Evolutionary conservation across 768 basidiomycete genomes (phyloP).

Genomic region (Rhizopogon roseolus): DNA sequence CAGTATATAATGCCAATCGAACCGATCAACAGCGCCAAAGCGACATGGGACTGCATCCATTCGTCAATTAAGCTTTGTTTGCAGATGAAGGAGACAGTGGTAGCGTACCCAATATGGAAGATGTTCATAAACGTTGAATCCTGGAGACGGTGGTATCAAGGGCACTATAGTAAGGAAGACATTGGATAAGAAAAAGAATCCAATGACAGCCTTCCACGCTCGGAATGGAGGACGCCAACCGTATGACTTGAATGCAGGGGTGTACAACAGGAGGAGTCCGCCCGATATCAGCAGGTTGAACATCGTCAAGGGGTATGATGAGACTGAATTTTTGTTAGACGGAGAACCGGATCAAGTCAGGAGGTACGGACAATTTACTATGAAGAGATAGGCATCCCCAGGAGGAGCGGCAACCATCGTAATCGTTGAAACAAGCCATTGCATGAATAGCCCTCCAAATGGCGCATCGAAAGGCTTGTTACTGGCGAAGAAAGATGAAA

Average conservation of each 20-base stretch:
- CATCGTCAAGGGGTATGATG: conserved; percentile 52
- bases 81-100: neutral
- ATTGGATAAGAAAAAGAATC: conserved; percentile 61
- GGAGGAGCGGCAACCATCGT: conserved; percentile 56
- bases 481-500: conserved; percentile 61
- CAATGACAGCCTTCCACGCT: conserved; percentile 42
- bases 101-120: conserved; percentile 67
- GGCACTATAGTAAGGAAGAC: conserved; percentile 60
- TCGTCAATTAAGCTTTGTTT: neutral
- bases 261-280: conserved; percentile 61
- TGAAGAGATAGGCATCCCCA: conserved; percentile 72
- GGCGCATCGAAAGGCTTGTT: conserved; percentile 71
- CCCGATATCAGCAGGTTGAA: conserved; percentile 57
- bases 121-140: conserved; percentile 45
- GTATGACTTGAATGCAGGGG: conserved; percentile 34
- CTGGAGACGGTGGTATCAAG: conserved; percentile 54
- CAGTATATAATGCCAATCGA: conserved; percentile 51
- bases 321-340: conserved; percentile 31
- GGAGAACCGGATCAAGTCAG: neutral
- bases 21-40: conserved; percentile 42
- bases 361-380: conserved; percentile 50
- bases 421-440: conserved; percentile 54
- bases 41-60: conserved; percentile 41
- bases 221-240: conserved; percentile 65
- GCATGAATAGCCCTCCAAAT: conserved; percentile 53